Conservation (phyloP, 2,329 filamentous ascomycete genomes). For the Clarireedia hainanense region DNA sequence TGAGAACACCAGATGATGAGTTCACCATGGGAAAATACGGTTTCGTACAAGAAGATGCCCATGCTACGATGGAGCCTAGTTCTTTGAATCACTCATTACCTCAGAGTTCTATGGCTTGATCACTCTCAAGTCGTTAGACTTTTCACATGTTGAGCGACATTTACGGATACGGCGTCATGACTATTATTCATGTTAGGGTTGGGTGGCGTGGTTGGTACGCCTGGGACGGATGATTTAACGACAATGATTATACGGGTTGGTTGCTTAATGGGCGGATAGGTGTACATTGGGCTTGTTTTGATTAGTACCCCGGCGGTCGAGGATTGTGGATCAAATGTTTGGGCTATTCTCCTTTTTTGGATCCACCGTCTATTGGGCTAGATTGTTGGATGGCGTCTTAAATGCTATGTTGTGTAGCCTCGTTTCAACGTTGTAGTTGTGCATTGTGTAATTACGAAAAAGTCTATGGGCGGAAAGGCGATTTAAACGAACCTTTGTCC, state of each 20-base stretch:
- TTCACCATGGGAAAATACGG: conserved; percentile 53
- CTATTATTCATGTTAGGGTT: conserved; percentile 4
- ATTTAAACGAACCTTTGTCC: too few species aligned
- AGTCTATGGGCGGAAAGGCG: too few species aligned
- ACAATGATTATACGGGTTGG: conserved; percentile 10
- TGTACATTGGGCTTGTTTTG: conserved; percentile 10
- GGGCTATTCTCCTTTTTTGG: conserved; percentile 3
- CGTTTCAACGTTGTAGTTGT: not conserved
- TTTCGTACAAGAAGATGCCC: conserved; percentile 27
- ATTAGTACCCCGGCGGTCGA: conserved; percentile 3
- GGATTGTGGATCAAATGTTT: not conserved
- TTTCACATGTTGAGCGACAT: not conserved
- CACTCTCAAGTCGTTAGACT: not conserved
- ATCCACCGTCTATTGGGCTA: not conserved
- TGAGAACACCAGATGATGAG: conserved; percentile 59
- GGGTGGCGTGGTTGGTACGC: conserved; percentile 5
- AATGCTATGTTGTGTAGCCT: not conserved
- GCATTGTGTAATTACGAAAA: too few species aligned
- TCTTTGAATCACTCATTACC: conserved; percentile 12
- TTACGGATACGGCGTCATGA: conserved; percentile 4
- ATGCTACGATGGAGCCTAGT: conserved; percentile 17
- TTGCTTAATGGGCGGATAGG: conserved; percentile 10
- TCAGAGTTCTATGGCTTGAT: conserved; percentile 5
- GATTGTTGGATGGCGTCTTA: not conserved
- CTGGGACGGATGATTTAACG: conserved; percentile 9